phyloP scores from a whole-genome alignment of 805 yeast genomes.

The Hanseniaspora clermontiae region DNA sequence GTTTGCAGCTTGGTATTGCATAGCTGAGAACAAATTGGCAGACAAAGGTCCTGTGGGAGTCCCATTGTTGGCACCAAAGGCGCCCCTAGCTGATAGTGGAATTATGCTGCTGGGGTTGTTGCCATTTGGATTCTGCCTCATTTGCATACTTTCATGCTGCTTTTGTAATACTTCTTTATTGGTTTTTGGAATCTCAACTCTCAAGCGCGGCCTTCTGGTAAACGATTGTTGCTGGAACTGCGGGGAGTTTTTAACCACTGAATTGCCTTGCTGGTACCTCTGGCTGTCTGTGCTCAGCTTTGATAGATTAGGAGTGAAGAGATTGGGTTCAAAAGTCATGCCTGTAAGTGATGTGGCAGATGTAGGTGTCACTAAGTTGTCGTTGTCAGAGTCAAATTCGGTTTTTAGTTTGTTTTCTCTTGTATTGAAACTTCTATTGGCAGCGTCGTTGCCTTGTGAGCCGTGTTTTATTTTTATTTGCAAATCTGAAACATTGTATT shows the following conservation, averaged over 20 bases:
- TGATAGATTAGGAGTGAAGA: constrained; percentile 24
- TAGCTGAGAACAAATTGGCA: constrained; percentile 10
- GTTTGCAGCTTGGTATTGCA: constrained; percentile 3
- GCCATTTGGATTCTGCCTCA: neutral
- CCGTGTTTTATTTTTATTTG: neutral
- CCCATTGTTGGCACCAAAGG: neutral
- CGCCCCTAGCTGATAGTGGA: constrained; percentile 4
- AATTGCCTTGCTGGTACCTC: constrained; percentile 17
- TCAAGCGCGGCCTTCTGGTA: constrained; percentile 9
- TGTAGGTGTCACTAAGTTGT: constrained; percentile 21
- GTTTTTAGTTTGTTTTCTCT: constrained; percentile 4
- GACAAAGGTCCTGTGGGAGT: constrained; percentile 6
- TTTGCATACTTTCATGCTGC: constrained; percentile 3
- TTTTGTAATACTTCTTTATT: neutral
- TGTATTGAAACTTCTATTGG: neutral
- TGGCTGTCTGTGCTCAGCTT: neutral
- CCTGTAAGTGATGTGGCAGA: constrained; percentile 15
- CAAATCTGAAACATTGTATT: neutral
- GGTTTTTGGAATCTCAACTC: constrained; percentile 11
- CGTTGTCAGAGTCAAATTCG: constrained; percentile 6
- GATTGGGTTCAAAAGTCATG: constrained; percentile 25
- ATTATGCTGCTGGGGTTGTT: constrained; percentile 6
- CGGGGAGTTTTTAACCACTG: constrained; percentile 11
- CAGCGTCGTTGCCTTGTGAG: neutral
- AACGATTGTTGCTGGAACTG: constrained; percentile 21